Conservation (phyloP, 2,329 filamentous ascomycete species). For the Pleoardoris graminearum region DNA sequence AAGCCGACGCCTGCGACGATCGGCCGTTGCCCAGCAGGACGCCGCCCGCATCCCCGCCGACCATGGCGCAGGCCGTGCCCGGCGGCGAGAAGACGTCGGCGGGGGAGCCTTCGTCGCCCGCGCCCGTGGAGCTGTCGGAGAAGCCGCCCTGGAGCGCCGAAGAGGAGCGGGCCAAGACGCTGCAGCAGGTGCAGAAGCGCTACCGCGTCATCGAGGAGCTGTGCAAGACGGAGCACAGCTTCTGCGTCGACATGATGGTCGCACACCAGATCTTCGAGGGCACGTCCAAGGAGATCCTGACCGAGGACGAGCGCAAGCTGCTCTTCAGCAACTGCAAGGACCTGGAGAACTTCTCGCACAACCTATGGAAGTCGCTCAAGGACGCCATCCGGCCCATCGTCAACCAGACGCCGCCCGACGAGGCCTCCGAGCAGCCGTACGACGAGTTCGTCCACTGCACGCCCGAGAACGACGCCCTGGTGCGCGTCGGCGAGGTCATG, state of each 20-base stretch:
- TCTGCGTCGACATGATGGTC: conserved; percentile 94
- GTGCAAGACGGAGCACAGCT: conserved; percentile 87
- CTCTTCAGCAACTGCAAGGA: conserved; percentile 94
- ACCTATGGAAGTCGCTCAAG: conserved; percentile 81
- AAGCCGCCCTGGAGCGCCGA: conserved; percentile 11
- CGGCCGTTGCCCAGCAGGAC: not conserved
- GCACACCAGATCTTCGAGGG: conserved; percentile 97
- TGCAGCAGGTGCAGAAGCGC: conserved; percentile 67
- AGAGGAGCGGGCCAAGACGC: conserved; percentile 26
- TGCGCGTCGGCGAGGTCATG: conserved; percentile 63
- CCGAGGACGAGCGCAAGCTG: conserved; percentile 80
- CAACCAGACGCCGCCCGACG: conserved; percentile 31
- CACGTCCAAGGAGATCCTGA: conserved; percentile 79
- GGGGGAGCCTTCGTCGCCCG: not conserved
- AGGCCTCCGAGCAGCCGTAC: conserved; percentile 23
- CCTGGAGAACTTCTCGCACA: conserved; percentile 79
- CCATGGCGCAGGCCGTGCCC: not conserved
- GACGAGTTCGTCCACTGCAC: conserved; percentile 39
- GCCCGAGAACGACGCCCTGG: conserved; percentile 59
- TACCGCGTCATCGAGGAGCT: conserved; percentile 88
- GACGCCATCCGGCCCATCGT: conserved; percentile 80
- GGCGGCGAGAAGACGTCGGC: not conserved
- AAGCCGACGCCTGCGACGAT: not conserved
- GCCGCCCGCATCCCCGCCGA: not conserved
- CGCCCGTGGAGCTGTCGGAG: not conserved